phyloP scores from a whole-genome alignment of 345 rosid genomes.

The Brassica cretica region DNA sequence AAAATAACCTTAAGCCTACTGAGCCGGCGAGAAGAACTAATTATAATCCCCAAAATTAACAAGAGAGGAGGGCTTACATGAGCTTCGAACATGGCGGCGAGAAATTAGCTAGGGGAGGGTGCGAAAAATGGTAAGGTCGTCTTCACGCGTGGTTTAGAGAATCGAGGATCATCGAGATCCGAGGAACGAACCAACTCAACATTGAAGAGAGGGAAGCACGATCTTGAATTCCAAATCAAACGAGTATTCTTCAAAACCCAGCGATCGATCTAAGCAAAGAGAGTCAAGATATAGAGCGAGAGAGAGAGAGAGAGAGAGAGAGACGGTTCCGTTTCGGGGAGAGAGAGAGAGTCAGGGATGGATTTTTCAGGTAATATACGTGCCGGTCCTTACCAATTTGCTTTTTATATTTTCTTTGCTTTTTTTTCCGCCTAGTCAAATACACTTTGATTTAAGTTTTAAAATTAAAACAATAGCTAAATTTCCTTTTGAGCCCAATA shows the following conservation, averaged over 20 bases:
- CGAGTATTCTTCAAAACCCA: conserved; percentile 23
- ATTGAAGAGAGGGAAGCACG: conserved; percentile 10
- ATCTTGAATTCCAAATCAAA: conserved; percentile 25
- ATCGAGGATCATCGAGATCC: conserved; percentile 45
- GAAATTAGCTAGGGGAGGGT: conserved; percentile 11
- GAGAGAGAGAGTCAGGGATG: conserved; percentile 18
- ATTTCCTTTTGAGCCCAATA: background rate
- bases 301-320: conserved; percentile 20
- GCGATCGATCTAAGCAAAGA: conserved; percentile 27
- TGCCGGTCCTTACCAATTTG: conserved; percentile 34
- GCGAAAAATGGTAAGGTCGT: conserved; percentile 9
- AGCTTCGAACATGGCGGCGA: conserved; percentile 85
- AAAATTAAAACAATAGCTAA: background rate
- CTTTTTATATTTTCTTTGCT: conserved; percentile 22
- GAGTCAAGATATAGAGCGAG: conserved; percentile 1
- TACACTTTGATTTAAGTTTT: background rate
- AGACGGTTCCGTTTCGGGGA: conserved; percentile 40
- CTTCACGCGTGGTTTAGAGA: conserved; percentile 36
- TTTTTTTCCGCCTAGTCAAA: conserved; percentile 17
- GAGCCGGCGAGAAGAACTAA: background rate
- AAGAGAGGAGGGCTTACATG: conserved; percentile 55
- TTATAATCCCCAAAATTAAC: conserved; percentile 19
- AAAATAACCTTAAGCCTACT: background rate
- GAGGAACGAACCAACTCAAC: conserved; percentile 37
- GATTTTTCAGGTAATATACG: conserved; percentile 35